phyloP scores from a whole-genome alignment of 441 rosid species.

The Jatropha multifida region DNA sequence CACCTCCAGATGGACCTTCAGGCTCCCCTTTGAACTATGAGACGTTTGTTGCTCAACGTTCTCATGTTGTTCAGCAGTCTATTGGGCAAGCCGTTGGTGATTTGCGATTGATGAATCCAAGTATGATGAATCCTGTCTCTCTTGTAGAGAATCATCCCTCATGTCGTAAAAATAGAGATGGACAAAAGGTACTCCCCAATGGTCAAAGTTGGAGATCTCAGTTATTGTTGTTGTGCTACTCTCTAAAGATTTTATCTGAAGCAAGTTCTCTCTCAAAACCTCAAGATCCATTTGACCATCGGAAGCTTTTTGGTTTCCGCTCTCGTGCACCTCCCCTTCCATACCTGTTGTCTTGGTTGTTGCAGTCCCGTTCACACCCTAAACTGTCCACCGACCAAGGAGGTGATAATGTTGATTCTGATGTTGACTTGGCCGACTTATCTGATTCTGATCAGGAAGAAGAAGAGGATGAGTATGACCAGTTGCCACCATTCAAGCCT shows the following conservation, averaged over 20 bases:
- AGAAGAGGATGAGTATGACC: conserved; percentile 87
- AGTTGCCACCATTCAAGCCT: conserved; percentile 49
- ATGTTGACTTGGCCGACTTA: conserved; percentile 72
- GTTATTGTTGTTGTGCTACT: conserved; percentile 64
- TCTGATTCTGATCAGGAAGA: conserved; percentile 84
- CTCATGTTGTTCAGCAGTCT: conserved; percentile 87
- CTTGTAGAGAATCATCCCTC: conserved; percentile 88
- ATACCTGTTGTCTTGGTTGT: conserved; percentile 76
- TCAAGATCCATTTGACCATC: conserved; percentile 73
- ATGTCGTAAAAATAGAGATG: conserved; percentile 81
- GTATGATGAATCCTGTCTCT: conserved; percentile 86
- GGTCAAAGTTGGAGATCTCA: conserved; percentile 93
- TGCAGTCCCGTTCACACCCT: conserved; percentile 90
- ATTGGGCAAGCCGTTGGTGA: conserved; percentile 93
- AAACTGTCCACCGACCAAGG: conserved; percentile 74
- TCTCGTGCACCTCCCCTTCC: conserved; percentile 86
- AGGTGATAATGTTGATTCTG: conserved; percentile 75
- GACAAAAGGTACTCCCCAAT: conserved; percentile 86
- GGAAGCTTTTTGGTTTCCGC: conserved; percentile 83
- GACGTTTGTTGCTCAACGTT: conserved; percentile 84
- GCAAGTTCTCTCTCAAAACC: conserved; percentile 75
- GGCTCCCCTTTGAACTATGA: conserved; percentile 87
- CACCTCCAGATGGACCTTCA: conserved; percentile 94
- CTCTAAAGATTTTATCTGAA: conserved; percentile 83
- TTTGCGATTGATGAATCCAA: conserved; percentile 79